Percentiles rank a stretch among this genome's conserved stretches.
Evolutionary conservation across 257 asterid species (phyloP).

Genomic region (Schizonepeta tenuifolia): DNA sequence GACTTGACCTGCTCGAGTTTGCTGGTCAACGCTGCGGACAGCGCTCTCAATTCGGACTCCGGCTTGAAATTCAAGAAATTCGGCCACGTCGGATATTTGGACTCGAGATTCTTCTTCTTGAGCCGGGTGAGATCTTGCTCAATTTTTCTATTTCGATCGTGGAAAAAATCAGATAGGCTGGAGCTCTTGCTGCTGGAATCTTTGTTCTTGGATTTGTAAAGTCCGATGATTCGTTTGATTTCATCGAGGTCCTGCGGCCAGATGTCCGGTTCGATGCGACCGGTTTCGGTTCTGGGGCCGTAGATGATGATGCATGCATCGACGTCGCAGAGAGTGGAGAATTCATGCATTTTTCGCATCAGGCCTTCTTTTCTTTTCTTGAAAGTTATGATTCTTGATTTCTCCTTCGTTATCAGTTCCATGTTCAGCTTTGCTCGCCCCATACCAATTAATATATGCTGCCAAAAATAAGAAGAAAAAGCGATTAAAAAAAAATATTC

Average conservation of each 20-base stretch:
- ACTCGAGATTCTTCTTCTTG: neutral
- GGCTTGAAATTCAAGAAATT: neutral
- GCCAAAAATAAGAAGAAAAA: too few relatives aligned
- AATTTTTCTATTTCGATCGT: neutral
- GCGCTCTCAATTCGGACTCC: neutral
- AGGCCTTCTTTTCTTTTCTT: constrained; percentile 26
- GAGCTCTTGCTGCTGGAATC: neutral
- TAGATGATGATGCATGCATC: constrained; percentile 18
- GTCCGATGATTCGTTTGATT: neutral
- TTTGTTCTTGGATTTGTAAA: constrained; percentile 1
- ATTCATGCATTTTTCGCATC: constrained; percentile 20
- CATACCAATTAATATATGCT: neutral
- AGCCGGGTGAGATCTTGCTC: constrained; percentile 6
- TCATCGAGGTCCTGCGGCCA: constrained; percentile 13
- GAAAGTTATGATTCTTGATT: constrained; percentile 15
- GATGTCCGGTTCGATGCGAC: neutral
- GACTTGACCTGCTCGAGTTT: neutral
- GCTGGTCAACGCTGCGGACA: neutral
- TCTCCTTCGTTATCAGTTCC: constrained; percentile 12
- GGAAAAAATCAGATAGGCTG: constrained; percentile 6
- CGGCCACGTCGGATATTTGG: constrained; percentile 7
- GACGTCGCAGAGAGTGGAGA: constrained; percentile 19
- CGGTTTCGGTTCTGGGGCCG: neutral
- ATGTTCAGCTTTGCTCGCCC: constrained; percentile 22
- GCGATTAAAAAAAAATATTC: too few relatives aligned